Conservation (phyloP, 768 basidiomycete genomes). For the Tulasnella sp. region DNA sequence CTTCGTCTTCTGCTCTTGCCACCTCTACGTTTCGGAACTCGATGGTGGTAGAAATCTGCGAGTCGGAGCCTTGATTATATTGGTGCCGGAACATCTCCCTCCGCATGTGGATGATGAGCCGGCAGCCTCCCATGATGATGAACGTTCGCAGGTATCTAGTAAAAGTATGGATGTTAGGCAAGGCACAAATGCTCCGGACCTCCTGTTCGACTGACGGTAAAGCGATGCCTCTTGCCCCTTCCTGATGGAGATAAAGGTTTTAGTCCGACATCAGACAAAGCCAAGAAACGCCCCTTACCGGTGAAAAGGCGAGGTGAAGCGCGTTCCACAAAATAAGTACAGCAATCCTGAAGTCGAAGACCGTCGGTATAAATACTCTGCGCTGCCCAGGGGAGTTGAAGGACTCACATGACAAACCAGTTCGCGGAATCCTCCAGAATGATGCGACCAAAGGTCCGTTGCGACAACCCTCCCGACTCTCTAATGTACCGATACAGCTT, state of each 20-base stretch:
- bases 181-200: not conserved
- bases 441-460: not conserved
- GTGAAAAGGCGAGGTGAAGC: not conserved
- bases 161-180: not conserved
- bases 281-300: not conserved
- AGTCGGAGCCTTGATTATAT: too few species aligned
- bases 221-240: not conserved
- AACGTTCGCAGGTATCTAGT: not conserved
- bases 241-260: not conserved
- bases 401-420: constrained; percentile 10
- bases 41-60: too few species aligned
- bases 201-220: not conserved
- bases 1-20: too few species aligned
- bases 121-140: constrained; percentile 8
- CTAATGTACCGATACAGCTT: not conserved
- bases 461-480: not conserved
- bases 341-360: not conserved
- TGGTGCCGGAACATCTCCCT: not conserved
- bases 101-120: constrained; percentile 2
- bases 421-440: not conserved
- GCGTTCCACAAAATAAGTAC: not conserved
- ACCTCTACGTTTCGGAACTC: too few species aligned
- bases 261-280: not conserved
- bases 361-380: not conserved
- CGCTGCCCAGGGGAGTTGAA: not conserved